These are phyloP conservation scores for Pinguiococcus pyrenoidosus DNA, from an alignment of 108 stramenopile genomes.

Conservation along the genomic window DNA sequence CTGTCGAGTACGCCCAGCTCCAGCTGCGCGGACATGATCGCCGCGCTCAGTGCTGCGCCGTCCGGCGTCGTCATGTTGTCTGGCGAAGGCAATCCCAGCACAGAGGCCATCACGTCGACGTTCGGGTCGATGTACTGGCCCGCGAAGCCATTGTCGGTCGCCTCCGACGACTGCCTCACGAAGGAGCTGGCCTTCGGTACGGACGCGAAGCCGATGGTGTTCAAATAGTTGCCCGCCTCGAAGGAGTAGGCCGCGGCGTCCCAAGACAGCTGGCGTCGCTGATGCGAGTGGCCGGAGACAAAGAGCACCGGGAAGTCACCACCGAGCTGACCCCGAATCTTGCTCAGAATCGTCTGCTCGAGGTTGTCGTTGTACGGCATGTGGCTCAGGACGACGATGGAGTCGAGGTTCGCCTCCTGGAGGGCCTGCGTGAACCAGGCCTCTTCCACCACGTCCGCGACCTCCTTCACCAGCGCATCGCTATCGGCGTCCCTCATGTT, in stretches of 20 bases:
- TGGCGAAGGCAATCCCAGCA: no score
- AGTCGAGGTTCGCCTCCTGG: conserved; percentile 37
- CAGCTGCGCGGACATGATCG: no score
- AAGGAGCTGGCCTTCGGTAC: conserved; percentile 33
- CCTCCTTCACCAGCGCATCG: conserved; percentile 33
- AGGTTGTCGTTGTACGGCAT: conserved; percentile 53
- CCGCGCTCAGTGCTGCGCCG: no score
- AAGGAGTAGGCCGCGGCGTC: conserved; percentile 35
- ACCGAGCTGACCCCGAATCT: conserved; percentile 27
- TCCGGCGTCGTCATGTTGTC: no score
- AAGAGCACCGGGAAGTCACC: conserved; percentile 54
- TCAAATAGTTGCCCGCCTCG: conserved; percentile 56
- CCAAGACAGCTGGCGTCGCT: conserved; percentile 19
- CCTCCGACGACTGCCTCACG: no score
- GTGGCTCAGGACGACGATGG: conserved; percentile 59
- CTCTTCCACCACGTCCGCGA: conserved; percentile 37
- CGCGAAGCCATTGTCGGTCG: background rate
- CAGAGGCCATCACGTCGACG: background rate
- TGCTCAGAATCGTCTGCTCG: conserved; percentile 28
- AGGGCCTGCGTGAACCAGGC: conserved; percentile 45
- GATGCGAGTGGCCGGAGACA: conserved; percentile 58
- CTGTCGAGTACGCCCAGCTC: no score
- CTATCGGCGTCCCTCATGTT: conserved; percentile 31
- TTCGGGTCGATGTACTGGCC: background rate
- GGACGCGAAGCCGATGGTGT: conserved; percentile 57